Evolutionary conservation across 495 filamentous ascomycete species (phyloP).

Genomic region (Daldinia caldariorum): DNA sequence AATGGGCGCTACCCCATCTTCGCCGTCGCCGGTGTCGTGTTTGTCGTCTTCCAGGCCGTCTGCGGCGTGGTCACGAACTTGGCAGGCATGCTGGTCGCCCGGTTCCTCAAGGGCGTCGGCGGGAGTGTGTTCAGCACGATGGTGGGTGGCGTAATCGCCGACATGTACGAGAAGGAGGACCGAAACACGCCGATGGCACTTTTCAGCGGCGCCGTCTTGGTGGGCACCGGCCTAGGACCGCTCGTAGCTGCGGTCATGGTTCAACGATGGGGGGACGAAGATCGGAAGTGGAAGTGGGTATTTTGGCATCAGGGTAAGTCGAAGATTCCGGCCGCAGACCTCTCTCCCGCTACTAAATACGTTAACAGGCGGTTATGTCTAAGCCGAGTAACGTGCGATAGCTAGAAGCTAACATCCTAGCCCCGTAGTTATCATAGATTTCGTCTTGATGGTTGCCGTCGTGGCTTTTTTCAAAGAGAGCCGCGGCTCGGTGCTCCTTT

Average conservation of each 20-base stretch:
- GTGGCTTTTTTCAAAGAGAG: conserved; percentile 83
- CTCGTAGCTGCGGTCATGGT: conserved; percentile 77
- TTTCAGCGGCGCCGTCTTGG: conserved; percentile 77
- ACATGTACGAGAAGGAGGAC: conserved; percentile 82
- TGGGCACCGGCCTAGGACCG: conserved; percentile 85
- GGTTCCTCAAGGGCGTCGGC: conserved; percentile 80
- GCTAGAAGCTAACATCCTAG: conserved; percentile 7
- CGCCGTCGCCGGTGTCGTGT: conserved; percentile 74
- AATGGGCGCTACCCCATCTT: conserved; percentile 86
- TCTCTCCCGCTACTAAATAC: not conserved
- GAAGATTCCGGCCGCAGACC: not conserved
- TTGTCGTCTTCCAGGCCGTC: conserved; percentile 71
- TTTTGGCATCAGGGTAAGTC: conserved; percentile 59
- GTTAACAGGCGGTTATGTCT: not conserved
- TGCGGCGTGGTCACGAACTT: conserved; percentile 79
- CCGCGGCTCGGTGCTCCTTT: conserved; percentile 81
- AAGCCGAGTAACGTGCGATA: not conserved
- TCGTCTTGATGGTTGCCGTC: conserved; percentile 67
- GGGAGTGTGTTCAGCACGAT: conserved; percentile 88
- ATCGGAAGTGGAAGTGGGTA: conserved; percentile 81
- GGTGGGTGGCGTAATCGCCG: conserved; percentile 90
- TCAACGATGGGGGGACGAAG: conserved; percentile 52
- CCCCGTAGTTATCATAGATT: conserved; percentile 68
- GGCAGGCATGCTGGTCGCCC: conserved; percentile 77
- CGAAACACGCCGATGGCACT: conserved; percentile 92